Evolutionary conservation across 1,139 yeast genomes (phyloP).

Genomic region (Blastobotrys malaysiensis): DNA sequence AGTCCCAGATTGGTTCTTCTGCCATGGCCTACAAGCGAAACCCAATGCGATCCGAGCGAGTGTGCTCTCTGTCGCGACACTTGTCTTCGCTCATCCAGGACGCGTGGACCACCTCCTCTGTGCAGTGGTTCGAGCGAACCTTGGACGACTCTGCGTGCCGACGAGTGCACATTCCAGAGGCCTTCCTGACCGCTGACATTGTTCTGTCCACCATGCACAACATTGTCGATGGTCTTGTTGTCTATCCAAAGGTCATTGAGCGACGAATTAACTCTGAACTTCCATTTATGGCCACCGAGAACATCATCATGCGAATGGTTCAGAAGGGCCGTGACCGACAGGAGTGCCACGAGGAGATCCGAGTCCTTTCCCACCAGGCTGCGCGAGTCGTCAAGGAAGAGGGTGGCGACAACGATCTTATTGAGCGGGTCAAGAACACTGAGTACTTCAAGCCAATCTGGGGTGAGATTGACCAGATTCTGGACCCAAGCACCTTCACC

Average conservation of each 20-base stretch:
- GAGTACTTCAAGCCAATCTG: constrained; percentile 87
- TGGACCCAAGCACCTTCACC: constrained; percentile 90
- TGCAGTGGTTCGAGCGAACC: constrained; percentile 99
- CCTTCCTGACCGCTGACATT: constrained; percentile 93
- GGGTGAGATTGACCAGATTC: constrained; percentile 68
- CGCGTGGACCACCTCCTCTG: constrained; percentile 94
- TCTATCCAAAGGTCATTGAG: constrained; percentile 96
- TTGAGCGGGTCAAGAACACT: constrained; percentile 77
- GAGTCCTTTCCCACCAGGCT: constrained; percentile 96
- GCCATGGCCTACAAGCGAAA: constrained; percentile 99
- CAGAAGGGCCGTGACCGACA: constrained; percentile 97
- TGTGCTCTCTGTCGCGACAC: constrained; percentile 94
- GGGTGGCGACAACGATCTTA: constrained; percentile 97
- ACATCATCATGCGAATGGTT: constrained; percentile 99
- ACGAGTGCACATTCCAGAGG: constrained; percentile 94
- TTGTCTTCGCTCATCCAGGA: constrained; percentile 86
- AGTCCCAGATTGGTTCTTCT: constrained; percentile 93
- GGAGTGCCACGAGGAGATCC: constrained; percentile 95
- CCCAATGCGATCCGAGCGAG: constrained; percentile 99
- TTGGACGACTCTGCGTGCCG: constrained; percentile 97
- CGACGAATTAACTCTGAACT: constrained; percentile 91
- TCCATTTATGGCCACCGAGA: constrained; percentile 99
- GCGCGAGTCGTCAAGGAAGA: constrained; percentile 95
- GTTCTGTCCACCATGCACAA: constrained; percentile 83
- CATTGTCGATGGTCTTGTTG: constrained; percentile 92